phyloP scores from a whole-genome alignment of 768 basidiomycete species.

The Termitomyces sp. region DNA sequence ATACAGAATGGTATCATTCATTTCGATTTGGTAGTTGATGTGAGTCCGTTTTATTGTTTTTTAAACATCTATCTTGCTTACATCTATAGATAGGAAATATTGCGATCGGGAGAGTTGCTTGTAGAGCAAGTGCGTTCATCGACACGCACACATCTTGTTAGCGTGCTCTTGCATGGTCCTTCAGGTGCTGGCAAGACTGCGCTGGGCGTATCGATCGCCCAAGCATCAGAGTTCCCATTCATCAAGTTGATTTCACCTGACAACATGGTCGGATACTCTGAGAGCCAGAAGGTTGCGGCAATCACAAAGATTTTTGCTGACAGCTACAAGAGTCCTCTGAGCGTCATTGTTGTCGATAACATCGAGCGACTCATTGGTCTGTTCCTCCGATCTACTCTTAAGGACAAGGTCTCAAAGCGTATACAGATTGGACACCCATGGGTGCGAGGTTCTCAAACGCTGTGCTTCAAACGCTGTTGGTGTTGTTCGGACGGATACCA shows the following conservation, averaged over 20 bases:
- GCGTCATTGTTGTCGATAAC: conserved; percentile 93
- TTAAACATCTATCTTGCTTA: neutral
- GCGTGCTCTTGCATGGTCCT: conserved; percentile 82
- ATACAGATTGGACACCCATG: conserved; percentile 90
- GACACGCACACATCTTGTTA: conserved; percentile 87
- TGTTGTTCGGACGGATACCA: conserved; percentile 82
- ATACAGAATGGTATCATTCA: conserved; percentile 97
- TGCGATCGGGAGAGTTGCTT: conserved; percentile 81
- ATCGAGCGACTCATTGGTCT: conserved; percentile 88
- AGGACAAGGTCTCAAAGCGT: neutral
- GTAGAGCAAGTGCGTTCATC: conserved; percentile 93
- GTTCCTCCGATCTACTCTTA: conserved; percentile 15
- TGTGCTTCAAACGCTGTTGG: conserved; percentile 85
- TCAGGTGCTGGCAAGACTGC: conserved; percentile 94
- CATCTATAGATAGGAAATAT: conserved; percentile 57
- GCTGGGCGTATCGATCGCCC: conserved; percentile 88
- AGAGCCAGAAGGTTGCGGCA: conserved; percentile 83
- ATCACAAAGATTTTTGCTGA: conserved; percentile 93
- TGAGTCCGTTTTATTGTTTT: conserved; percentile 30
- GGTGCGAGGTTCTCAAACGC: conserved; percentile 95
- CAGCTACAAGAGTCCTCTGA: conserved; percentile 95
- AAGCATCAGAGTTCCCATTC: conserved; percentile 92
- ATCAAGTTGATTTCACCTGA: conserved; percentile 97
- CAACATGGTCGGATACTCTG: conserved; percentile 94
- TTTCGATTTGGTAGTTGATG: conserved; percentile 70